These are phyloP conservation scores for Chrysanthemum lavandulifolium DNA, from an alignment of 129 eudicot genomes.

Conservation along the genomic window DNA sequence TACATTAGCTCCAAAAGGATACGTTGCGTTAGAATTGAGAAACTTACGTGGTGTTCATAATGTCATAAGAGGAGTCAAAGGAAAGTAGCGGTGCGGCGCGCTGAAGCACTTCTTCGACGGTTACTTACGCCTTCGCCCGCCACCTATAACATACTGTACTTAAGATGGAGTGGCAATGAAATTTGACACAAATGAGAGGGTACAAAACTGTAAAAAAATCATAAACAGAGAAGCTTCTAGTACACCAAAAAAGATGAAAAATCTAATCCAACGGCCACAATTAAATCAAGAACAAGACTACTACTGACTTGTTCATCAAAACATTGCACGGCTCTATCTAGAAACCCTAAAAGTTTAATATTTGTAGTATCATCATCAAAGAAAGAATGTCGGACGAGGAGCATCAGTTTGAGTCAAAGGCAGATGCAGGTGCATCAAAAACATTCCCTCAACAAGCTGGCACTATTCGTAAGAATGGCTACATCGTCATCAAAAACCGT, in stretches of 20 bases:
- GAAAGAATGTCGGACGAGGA: constrained; percentile 43
- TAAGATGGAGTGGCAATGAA: no score
- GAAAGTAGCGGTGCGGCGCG: no score
- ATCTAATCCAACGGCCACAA: background rate
- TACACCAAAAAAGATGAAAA: background rate
- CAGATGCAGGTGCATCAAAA: constrained; percentile 53
- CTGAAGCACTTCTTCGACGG: background rate
- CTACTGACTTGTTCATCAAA: background rate
- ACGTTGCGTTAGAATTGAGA: no score
- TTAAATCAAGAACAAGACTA: background rate
- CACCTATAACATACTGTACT: no score
- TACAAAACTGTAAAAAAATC: no score
- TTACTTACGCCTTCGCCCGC: background rate
- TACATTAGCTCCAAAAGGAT: no score
- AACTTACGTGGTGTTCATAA: no score
- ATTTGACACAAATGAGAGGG: no score
- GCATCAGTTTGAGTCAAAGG: constrained; percentile 48
- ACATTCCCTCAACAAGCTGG: constrained; percentile 56
- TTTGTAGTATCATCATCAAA: background rate
- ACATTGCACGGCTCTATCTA: background rate
- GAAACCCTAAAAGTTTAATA: no score
- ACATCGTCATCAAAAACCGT: constrained; percentile 46
- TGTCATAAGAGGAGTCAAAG: no score
- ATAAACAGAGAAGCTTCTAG: background rate
- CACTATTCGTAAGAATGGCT: constrained; percentile 47